A percentile compares a stretch with the other conserved stretches of the same genome.
Conservation (phyloP, 441 rosid genomes). For the Euphorbia schlechtendalii region DNA sequence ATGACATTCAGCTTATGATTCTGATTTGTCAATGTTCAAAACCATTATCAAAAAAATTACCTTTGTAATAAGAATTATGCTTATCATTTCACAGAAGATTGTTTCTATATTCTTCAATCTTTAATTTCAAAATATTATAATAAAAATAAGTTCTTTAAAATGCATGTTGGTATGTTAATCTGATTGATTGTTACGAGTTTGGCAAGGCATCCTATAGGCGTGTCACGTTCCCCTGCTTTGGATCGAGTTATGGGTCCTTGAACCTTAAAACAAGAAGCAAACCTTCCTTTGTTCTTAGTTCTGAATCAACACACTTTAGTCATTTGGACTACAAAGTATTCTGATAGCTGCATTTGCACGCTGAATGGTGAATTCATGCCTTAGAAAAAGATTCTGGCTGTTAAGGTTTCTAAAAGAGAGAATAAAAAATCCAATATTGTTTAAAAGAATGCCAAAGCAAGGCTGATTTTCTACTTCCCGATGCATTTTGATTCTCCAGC, state of each 20-base stretch:
- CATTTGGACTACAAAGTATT: neutral
- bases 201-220: too few species aligned
- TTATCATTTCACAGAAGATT: neutral
- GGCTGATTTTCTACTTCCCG: neutral
- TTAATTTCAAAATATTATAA: too few species aligned
- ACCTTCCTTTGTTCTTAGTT: neutral
- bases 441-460: neutral
- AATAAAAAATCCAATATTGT: neutral
- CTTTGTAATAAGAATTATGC: neutral
- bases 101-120: neutral
- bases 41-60: neutral
- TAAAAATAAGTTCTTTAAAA: neutral
- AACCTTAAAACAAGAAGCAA: too few species aligned
- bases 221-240: too few species aligned
- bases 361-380: neutral
- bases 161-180: neutral
- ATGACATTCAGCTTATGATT: neutral
- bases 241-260: too few species aligned
- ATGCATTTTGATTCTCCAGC: neutral
- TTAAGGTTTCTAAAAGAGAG: neutral
- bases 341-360: neutral
- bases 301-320: neutral
- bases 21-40: neutral
- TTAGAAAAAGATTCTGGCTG: neutral
- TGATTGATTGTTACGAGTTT: too few species aligned